Evolutionary conservation across 306 rosid genomes (phyloP).

Genomic region (Trifolium repens): DNA sequence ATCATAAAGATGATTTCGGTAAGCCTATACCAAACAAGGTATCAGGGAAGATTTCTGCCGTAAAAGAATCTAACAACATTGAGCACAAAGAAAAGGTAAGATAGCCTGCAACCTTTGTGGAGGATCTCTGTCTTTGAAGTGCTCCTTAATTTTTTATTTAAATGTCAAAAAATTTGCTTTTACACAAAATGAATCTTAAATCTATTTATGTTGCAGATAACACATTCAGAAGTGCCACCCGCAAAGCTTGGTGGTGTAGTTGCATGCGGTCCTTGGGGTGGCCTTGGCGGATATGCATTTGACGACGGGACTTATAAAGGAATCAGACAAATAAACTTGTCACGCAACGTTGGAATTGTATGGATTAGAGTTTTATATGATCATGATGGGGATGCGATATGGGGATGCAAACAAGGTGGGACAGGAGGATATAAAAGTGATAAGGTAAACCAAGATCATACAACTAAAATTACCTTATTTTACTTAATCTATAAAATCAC

Average conservation of each 20-base stretch:
- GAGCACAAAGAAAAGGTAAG: conserved; percentile 56
- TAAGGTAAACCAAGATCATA: conserved; percentile 57
- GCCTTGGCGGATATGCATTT: conserved; percentile 66
- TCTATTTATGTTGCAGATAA: conserved; percentile 35
- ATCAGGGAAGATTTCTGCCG: conserved; percentile 42
- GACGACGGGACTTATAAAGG: conserved; percentile 79
- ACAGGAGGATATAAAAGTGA: conserved; percentile 79
- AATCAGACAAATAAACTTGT: conserved; percentile 71
- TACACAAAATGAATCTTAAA: conserved; percentile 30
- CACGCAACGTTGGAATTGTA: conserved; percentile 73
- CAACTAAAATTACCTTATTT: conserved; percentile 8
- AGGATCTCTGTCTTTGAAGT: conserved; percentile 26
- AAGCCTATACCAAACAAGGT: conserved; percentile 51
- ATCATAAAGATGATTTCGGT: conserved; percentile 60
- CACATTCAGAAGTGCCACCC: conserved; percentile 44
- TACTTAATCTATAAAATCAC: conserved; percentile 10
- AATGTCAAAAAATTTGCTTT: background rate
- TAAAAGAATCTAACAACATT: conserved; percentile 44
- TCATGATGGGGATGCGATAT: conserved; percentile 61
- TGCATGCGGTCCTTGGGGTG: conserved; percentile 82
- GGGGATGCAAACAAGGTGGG: conserved; percentile 82
- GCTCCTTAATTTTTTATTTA: conserved; percentile 25
- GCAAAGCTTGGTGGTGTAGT: conserved; percentile 54
- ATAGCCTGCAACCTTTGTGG: conserved; percentile 11
- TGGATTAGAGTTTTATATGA: conserved; percentile 77